Percentiles rank a stretch among this genome's conserved stretches.
These are phyloP conservation scores for Aspergillus sp. DNA, from an alignment of 2,329 filamentous ascomycete genomes.

Conservation along the genomic window DNA sequence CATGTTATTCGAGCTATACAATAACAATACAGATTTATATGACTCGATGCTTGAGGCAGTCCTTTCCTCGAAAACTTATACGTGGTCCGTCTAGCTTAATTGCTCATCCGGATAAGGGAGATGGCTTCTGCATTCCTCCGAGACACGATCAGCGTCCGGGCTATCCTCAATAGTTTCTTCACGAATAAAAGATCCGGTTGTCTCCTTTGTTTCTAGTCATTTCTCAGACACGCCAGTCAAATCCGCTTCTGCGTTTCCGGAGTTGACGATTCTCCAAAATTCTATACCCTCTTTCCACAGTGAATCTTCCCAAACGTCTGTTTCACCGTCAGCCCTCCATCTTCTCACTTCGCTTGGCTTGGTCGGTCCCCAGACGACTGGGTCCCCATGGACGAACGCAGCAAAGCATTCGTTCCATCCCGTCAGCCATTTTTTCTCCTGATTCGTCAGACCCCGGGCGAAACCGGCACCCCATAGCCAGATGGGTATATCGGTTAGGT, in stretches of 20 bases:
- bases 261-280: neutral
- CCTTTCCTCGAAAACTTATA: neutral
- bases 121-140: too few relatives aligned
- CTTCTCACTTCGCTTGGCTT: neutral
- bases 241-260: neutral
- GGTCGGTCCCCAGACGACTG: neutral
- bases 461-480: neutral
- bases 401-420: neutral
- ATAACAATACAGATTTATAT: neutral
- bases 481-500: constrained; percentile 1
- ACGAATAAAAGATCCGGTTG: neutral
- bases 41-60: neutral
- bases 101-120: too few relatives aligned
- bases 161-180: too few relatives aligned
- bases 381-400: neutral
- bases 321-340: neutral
- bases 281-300: neutral
- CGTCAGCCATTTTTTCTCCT: neutral
- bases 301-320: neutral
- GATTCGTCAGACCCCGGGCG: neutral
- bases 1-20: neutral
- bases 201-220: neutral
- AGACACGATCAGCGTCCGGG: too few relatives aligned
- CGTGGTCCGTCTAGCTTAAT: too few relatives aligned
- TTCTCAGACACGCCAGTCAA: neutral